Base-by-base conservation (phyloP, 768 basidiomycete genomes). In the Mycena albidolilacea region DNA sequence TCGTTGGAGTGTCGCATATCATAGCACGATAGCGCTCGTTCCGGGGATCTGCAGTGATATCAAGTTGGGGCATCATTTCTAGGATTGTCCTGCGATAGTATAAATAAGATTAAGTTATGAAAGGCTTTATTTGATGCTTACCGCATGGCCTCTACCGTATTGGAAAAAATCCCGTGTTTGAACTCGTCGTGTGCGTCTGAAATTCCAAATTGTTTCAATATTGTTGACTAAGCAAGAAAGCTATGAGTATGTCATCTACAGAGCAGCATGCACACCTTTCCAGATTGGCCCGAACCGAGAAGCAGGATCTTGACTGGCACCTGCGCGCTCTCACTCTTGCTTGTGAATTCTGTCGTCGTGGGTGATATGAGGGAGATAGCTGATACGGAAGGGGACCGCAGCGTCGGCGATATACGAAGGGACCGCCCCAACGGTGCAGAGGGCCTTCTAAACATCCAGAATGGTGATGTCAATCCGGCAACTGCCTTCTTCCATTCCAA, bases 191-290 rank as follows among this genome's bases (percentile, higher is more conserved):
- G 60, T 30, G 23, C n/a, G 41, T 62, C 60, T 46, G 41, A 44
- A 44, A 62, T 62, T 30, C 43, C 60, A 62, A 62, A 62, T 62
- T 62, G 60, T 7, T 62, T 62, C 60, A 62, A 62, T 62, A 62
- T 62, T 62, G 60, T 62, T 46, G 38, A 65, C 73, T 94, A 44
- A 43, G 60, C 43, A 62, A 46, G 60, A 44, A 44, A 44, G 60
- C 23, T 44, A 44, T 62, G 23, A 62, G 60, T 62, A 62, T 62
- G 21, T 94, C 93, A 94, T 94, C 80, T 94, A 61, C 44, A 64
- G 64, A 7, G 64, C 62, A 41, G 23, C 23, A 70, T 70, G 10
- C 62, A 59, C 54, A 17, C 21, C 66, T 72, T 72, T 19, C 71
- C 71, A 6, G 54, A 58, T 61, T 72, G 60, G 54, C 71, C 61